Evolutionary conservation across 306 rosid species (phyloP), one percentile per base, ranked within the genome.

Genomic region (Boehmeria nivea): DNA sequence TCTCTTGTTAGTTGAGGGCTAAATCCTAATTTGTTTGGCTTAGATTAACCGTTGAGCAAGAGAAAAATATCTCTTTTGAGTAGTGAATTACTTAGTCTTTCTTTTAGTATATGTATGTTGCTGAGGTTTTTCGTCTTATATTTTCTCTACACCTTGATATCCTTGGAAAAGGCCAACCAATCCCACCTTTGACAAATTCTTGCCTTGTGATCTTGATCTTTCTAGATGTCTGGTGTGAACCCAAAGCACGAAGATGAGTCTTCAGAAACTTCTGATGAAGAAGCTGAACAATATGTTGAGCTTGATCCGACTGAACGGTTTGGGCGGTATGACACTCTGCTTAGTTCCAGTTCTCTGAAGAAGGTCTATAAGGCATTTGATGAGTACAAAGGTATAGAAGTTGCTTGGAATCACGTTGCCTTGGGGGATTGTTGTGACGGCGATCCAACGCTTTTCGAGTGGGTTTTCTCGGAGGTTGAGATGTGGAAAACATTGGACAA

Each of bases 321-420:
- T 26, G 97, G 97, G 26, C 78, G 95, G 28, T 89, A 86, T 27
- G 63, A 6, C 24, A 87, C 73, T 60, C 75, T 86, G 16, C 95
- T 89, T 6, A 95, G 97, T 3, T 39, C 43, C 53, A 95, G 97
- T 26, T 94, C 94, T 10, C 86, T 89, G 71, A 89, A 89, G 57
- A 89, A 76, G 61, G 97, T 89, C 3, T 89, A 86, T 39, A 66
- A 89, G 65, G 95, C 78, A 3, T 89, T 89, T 66, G 97, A 89
- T 81, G 89, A 83, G 59, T 73, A 75, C 63, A 85, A 89, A 69
- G 97, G 97, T 2, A 86, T 60, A 25, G 97, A 89, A 73, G 97
- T 89, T 39, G 97, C 97, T 8, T 89, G 95, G 97, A 89, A 89
- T 65, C 89, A 86, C 74, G 97, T 89, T 7, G 39, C 76, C 77